phyloP scores from a whole-genome alignment of 495 filamentous ascomycete species.

The Glonium stellatum region DNA sequence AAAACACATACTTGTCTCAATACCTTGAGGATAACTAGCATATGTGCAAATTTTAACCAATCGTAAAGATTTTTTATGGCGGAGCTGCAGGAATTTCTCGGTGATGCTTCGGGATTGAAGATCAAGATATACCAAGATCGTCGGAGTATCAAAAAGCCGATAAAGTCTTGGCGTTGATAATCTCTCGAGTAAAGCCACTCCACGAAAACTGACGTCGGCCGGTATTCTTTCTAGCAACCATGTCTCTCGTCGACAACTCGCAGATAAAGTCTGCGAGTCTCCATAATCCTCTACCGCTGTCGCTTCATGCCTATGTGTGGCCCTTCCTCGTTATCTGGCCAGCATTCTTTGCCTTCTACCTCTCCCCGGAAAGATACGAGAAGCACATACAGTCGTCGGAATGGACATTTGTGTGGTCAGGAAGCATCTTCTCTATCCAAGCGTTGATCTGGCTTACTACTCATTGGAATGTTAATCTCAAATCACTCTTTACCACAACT shows the following conservation, averaged over 20 bases:
- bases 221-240: slow-evolving; percentile 4
- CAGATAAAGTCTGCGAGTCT: slow-evolving; percentile 85
- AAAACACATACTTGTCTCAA: too few relatives aligned
- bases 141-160: too few relatives aligned
- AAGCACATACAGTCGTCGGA: slow-evolving; percentile 80
- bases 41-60: too few relatives aligned
- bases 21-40: too few relatives aligned
- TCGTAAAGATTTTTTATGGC: too few relatives aligned
- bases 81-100: too few relatives aligned
- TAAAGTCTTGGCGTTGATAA: too few relatives aligned
- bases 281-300: slow-evolving; percentile 76
- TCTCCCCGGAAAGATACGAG: slow-evolving; percentile 74
- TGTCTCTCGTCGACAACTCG: slow-evolving; percentile 77
- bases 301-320: slow-evolving; percentile 82
- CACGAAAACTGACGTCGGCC: background rate
- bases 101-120: too few relatives aligned
- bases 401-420: slow-evolving; percentile 95
- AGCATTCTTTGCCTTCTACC: slow-evolving; percentile 76
- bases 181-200: too few relatives aligned
- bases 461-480: slow-evolving; percentile 89
- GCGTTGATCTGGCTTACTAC: slow-evolving; percentile 90
- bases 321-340: slow-evolving; percentile 90
- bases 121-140: too few relatives aligned
- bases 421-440: slow-evolving; percentile 79
- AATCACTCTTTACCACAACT: slow-evolving; percentile 71